These are phyloP conservation scores for Populus euphratica DNA, from an alignment of 345 rosid genomes.

Conservation along the genomic window DNA sequence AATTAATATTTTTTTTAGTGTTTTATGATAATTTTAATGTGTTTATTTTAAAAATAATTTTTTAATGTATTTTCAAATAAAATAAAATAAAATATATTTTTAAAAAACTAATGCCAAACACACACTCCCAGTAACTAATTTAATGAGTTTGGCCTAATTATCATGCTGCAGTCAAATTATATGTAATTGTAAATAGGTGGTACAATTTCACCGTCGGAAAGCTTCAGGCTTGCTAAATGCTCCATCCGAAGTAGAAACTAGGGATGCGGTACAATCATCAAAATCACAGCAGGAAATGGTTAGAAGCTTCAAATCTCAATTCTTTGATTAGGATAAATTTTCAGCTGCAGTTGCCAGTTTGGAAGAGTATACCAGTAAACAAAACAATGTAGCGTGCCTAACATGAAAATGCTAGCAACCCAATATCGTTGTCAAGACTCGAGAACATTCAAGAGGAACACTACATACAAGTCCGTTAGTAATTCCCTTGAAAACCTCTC, in stretches of 20 bases:
- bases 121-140: no score
- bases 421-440: no score
- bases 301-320: slow-evolving; percentile 28
- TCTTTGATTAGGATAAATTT: slow-evolving; percentile 41
- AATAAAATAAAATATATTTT: no score
- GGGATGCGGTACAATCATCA: slow-evolving; percentile 31
- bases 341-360: slow-evolving; percentile 41
- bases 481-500: no score
- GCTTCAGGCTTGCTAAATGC: slow-evolving; percentile 26
- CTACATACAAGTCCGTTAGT: no score
- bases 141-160: not conserved
- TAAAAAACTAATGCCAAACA: no score
- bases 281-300: slow-evolving; percentile 40
- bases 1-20: no score
- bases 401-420: not conserved
- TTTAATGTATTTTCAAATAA: no score
- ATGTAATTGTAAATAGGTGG: slow-evolving; percentile 40
- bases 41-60: no score
- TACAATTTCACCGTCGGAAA: slow-evolving; percentile 64
- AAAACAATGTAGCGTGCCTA: slow-evolving; percentile 27
- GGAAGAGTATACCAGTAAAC: slow-evolving; percentile 43
- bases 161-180: not conserved
- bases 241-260: slow-evolving; percentile 6
- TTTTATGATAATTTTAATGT: no score
- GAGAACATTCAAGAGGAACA: no score